Evolutionary conservation across 164 flowering plant species (phyloP).

Genomic region (Liquidambar formosana): DNA sequence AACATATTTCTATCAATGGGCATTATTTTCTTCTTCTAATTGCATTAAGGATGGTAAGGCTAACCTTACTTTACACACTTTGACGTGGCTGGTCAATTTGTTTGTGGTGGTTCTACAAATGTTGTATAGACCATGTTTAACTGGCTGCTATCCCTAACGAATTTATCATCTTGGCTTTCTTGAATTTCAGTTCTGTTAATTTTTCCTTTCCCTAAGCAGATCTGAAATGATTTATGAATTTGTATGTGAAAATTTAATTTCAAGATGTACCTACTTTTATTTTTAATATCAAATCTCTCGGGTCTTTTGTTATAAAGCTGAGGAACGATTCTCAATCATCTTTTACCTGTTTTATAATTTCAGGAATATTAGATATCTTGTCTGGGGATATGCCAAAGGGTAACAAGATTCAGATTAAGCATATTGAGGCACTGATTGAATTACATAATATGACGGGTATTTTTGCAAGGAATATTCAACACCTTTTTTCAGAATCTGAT

Average conservation of each 20-base stretch:
- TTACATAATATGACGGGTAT: conserved; percentile 83
- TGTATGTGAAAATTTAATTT: neutral
- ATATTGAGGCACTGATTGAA: conserved; percentile 88
- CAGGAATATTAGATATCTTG: conserved; percentile 87
- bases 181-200: neutral
- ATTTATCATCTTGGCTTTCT: neutral
- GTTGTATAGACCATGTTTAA: too few relatives aligned
- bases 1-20: neutral
- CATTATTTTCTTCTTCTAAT: neutral
- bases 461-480: conserved; percentile 92
- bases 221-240: neutral
- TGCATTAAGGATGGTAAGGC: neutral
- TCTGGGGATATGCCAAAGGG: conserved; percentile 92
- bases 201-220: neutral
- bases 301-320: neutral
- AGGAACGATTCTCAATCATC: conserved; percentile 4
- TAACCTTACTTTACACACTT: neutral
- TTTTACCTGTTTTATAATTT: conserved; percentile 17
- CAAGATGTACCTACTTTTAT: neutral
- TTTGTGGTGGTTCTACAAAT: neutral
- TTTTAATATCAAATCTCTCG: neutral
- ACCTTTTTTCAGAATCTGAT: conserved; percentile 87
- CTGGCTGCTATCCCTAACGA: neutral
- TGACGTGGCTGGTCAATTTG: neutral
- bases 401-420: conserved; percentile 79